A percentile compares a stretch with the other conserved stretches of the same genome.
Evolutionary conservation across 768 basidiomycete species (phyloP).

Genomic region (Lentinula sp.): DNA sequence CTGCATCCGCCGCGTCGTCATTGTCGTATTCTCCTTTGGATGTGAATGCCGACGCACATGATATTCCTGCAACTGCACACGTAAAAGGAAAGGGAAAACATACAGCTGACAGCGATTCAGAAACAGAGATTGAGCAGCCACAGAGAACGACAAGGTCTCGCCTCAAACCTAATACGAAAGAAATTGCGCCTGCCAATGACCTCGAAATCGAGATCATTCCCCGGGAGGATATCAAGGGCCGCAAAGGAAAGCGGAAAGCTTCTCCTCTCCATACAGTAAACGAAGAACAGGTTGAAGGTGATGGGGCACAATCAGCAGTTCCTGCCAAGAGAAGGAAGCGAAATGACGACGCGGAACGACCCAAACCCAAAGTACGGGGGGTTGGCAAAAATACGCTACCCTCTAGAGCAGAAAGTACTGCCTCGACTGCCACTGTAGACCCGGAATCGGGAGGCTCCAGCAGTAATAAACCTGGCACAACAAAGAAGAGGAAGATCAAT

Average conservation of each 20-base stretch:
- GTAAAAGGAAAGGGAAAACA: slow-evolving; percentile 26
- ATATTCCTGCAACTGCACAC: slow-evolving; percentile 8
- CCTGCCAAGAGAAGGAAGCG: slow-evolving; percentile 11
- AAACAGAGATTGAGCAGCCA: not conserved
- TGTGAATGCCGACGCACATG: slow-evolving; percentile 9
- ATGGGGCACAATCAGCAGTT: slow-evolving; percentile 16
- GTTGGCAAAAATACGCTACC: slow-evolving; percentile 13
- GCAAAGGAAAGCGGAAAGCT: slow-evolving; percentile 35
- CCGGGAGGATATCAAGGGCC: slow-evolving; percentile 12
- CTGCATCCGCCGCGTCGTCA: slow-evolving; percentile 10
- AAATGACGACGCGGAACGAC: slow-evolving; percentile 4
- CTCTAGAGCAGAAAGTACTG: slow-evolving; percentile 12
- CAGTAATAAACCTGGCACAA: slow-evolving; percentile 12
- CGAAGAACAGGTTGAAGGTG: slow-evolving; percentile 15
- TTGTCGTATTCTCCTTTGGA: slow-evolving; percentile 15
- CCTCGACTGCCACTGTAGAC: slow-evolving; percentile 14
- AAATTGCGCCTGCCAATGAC: not conserved
- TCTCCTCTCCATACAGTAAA: slow-evolving; percentile 14
- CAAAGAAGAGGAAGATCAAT: slow-evolving; percentile 69
- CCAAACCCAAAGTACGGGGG: slow-evolving; percentile 2
- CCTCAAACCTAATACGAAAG: not conserved
- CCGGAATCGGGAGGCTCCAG: slow-evolving; percentile 14
- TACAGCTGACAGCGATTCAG: slow-evolving; percentile 2
- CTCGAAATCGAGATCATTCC: not conserved
- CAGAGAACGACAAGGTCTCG: slow-evolving; percentile 6